Evolutionary conservation across 1,284 basidiomycete genomes (phyloP).

Genomic region (Trichosporon faecale): DNA sequence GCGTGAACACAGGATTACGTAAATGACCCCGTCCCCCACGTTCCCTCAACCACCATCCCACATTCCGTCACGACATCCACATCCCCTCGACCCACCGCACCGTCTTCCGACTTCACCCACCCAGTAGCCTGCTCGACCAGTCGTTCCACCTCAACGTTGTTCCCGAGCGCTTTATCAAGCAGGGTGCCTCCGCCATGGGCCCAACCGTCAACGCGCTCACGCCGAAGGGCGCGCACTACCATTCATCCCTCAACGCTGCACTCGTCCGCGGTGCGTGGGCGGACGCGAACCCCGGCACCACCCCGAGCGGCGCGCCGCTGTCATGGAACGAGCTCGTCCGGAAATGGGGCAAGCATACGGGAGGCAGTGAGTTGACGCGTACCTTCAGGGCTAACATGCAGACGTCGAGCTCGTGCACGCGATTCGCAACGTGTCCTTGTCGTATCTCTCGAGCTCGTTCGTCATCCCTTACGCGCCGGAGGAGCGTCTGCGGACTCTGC

Average conservation of each 20-base stretch:
- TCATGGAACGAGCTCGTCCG: constrained; percentile 76
- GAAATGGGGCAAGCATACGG: constrained; percentile 84
- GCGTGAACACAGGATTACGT: no score
- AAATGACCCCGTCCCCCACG: no score
- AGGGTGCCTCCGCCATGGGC: constrained; percentile 63
- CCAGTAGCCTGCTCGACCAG: constrained; percentile 98
- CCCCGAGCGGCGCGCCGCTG: constrained; percentile 60
- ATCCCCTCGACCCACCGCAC: no score
- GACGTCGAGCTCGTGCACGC: constrained; percentile 41
- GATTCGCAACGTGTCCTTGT: constrained; percentile 45
- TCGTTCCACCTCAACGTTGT: constrained; percentile 95
- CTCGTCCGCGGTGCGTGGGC: constrained; percentile 49
- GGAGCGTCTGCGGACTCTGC: constrained; percentile 18
- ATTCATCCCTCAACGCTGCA: constrained; percentile 38
- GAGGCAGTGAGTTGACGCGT: constrained; percentile 42
- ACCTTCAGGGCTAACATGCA: constrained; percentile 15
- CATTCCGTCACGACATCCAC: no score
- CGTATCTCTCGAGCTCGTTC: constrained; percentile 40
- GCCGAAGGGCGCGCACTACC: constrained; percentile 49
- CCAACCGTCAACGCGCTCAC: constrained; percentile 14
- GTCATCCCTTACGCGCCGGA: constrained; percentile 17
- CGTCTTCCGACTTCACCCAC: no score
- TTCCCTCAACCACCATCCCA: no score
- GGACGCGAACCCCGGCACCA: constrained; percentile 59
- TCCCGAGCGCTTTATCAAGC: constrained; percentile 87